A percentile compares a stretch with the other conserved stretches of the same genome.
Conservation (phyloP, 768 basidiomycete species). For the Tephrocybe sp. region DNA sequence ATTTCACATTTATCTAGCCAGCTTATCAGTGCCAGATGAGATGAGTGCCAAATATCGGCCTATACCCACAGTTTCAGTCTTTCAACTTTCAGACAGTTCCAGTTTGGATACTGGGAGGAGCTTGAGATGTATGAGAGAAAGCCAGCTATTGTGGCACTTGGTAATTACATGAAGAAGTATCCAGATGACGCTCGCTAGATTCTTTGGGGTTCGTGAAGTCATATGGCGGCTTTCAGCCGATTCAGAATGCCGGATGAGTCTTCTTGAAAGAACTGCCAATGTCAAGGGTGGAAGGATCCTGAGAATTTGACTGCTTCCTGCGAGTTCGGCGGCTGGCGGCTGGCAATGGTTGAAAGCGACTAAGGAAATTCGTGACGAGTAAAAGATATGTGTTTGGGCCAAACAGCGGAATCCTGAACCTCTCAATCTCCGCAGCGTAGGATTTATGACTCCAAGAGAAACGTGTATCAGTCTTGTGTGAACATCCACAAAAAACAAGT, state of each 20-base stretch:
- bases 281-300: too few species aligned
- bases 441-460: not conserved
- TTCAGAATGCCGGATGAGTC: too few species aligned
- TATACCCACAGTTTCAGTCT: too few species aligned
- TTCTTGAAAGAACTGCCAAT: too few species aligned
- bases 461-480: not conserved
- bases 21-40: not conserved
- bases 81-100: not conserved
- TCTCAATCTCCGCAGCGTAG: constrained; percentile 1
- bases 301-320: too few species aligned
- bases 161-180: too few species aligned
- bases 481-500: not conserved
- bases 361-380: not conserved
- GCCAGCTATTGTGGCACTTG: too few species aligned
- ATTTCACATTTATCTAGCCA: constrained; percentile 2
- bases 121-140: too few species aligned
- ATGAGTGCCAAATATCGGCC: not conserved
- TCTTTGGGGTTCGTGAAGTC: too few species aligned
- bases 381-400: not conserved
- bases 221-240: too few species aligned
- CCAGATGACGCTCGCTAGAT: too few species aligned
- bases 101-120: too few species aligned
- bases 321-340: not conserved
- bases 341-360: not conserved
- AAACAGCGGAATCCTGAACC: not conserved